A percentile compares a stretch with the other conserved stretches of the same genome.
These are phyloP conservation scores for Pichia sp. DNA, from an alignment of 1,139 yeast species.

Conservation along the genomic window DNA sequence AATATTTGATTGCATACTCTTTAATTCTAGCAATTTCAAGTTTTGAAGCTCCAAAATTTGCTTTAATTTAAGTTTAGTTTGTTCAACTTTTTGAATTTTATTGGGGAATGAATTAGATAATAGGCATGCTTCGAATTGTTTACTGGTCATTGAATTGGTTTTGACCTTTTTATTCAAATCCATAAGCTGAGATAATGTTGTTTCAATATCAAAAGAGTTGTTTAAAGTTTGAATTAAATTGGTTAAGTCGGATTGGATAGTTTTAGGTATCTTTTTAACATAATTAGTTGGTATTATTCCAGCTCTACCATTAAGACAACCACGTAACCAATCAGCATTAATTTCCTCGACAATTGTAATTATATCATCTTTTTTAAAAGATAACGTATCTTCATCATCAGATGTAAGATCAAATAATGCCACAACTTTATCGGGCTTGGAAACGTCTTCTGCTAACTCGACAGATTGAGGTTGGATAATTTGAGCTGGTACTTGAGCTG, in stretches of 20 bases:
- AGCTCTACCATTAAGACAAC: slow-evolving; percentile 67
- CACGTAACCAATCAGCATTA: slow-evolving; percentile 95
- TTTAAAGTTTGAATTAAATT: slow-evolving; percentile 38
- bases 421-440: slow-evolving; percentile 50
- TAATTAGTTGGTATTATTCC: slow-evolving; percentile 96
- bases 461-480: background rate
- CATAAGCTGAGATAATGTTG: slow-evolving; percentile 51
- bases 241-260: slow-evolving; percentile 47
- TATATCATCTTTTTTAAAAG: slow-evolving; percentile 67
- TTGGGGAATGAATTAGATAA: slow-evolving; percentile 25
- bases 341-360: slow-evolving; percentile 84
- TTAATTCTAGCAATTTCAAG: slow-evolving; percentile 49
- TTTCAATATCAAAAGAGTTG: slow-evolving; percentile 52
- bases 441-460: slow-evolving; percentile 14
- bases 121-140: slow-evolving; percentile 25
- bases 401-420: slow-evolving; percentile 80
- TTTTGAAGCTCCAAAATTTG: slow-evolving; percentile 26
- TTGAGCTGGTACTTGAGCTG: background rate
- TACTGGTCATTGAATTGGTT: slow-evolving; percentile 21
- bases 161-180: slow-evolving; percentile 25
- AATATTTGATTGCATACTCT: slow-evolving; percentile 63
- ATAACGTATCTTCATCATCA: slow-evolving; percentile 62
- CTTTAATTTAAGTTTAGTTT: slow-evolving; percentile 19
- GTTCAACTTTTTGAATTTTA: slow-evolving; percentile 22
- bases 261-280: slow-evolving; percentile 71